Conservation (phyloP, 1,284 basidiomycete species). For the Pascua sp. region DNA sequence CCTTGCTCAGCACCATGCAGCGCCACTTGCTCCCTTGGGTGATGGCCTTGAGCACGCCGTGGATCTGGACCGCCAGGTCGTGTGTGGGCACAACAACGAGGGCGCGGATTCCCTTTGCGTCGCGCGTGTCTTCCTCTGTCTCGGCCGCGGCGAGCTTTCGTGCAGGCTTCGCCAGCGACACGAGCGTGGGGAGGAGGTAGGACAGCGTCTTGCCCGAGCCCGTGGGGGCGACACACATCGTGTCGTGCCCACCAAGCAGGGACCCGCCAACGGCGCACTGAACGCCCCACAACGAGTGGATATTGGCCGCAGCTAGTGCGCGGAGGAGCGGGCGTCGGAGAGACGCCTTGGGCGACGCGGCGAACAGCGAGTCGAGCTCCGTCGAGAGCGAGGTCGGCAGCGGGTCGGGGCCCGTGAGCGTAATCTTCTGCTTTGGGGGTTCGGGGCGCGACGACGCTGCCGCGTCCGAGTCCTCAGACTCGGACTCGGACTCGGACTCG, state of each 20-base stretch:
- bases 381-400: slow-evolving; percentile 42
- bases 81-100: slow-evolving; percentile 87
- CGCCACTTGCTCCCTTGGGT: slow-evolving; percentile 80
- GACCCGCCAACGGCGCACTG: slow-evolving; percentile 41
- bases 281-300: slow-evolving; percentile 40
- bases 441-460: slow-evolving; percentile 25
- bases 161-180: slow-evolving; percentile 62
- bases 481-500: slow-evolving; percentile 19
- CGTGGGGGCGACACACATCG: slow-evolving; percentile 88
- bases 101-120: slow-evolving; percentile 63
- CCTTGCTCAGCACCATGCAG: slow-evolving; percentile 76
- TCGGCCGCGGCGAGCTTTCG: slow-evolving; percentile 31
- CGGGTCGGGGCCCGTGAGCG: slow-evolving; percentile 41
- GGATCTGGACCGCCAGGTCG: slow-evolving; percentile 94
- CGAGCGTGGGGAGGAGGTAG: slow-evolving; percentile 77
- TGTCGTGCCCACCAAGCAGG: slow-evolving; percentile 62
- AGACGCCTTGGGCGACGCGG: slow-evolving; percentile 20
- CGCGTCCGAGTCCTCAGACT: slow-evolving; percentile 14
- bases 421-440: slow-evolving; percentile 49
- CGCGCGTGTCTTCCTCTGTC: slow-evolving; percentile 40
- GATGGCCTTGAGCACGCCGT: slow-evolving; percentile 65
- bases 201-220: slow-evolving; percentile 91
- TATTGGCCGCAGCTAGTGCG: slow-evolving; percentile 24
- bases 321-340: slow-evolving; percentile 30
- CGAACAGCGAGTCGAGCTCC: slow-evolving; percentile 40